These are phyloP conservation scores for Phytophthora cactorum DNA, from an alignment of 352 stramenopile species.

Conservation along the genomic window DNA sequence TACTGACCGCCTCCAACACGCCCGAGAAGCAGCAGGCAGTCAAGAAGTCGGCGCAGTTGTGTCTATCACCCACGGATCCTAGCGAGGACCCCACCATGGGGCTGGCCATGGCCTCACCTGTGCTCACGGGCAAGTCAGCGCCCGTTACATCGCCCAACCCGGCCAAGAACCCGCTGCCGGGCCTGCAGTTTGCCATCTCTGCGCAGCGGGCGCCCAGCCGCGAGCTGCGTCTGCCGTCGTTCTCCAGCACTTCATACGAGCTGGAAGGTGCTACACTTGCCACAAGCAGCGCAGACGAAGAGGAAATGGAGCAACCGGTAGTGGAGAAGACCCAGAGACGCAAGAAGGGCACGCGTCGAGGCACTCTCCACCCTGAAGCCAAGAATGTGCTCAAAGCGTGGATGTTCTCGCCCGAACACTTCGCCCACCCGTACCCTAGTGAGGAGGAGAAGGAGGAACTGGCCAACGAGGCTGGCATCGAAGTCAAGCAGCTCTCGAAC, in stretches of 20 bases:
- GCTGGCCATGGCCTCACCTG: slow-evolving; percentile 43
- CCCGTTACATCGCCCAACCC: slow-evolving; percentile 49
- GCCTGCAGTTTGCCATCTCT: slow-evolving; percentile 70
- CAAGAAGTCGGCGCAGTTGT: slow-evolving; percentile 28
- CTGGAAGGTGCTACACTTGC: slow-evolving; percentile 31
- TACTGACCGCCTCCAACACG: slow-evolving; percentile 27
- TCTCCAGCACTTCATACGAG: slow-evolving; percentile 51
- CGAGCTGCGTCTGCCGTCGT: slow-evolving; percentile 61
- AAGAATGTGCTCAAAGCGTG: slow-evolving; percentile 90
- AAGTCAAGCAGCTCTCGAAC: slow-evolving; percentile 91
- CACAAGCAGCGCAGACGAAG: slow-evolving; percentile 29
- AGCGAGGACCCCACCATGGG: slow-evolving; percentile 27
- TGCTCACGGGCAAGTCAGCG: slow-evolving; percentile 43
- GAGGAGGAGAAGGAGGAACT: slow-evolving; percentile 90
- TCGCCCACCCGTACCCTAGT: slow-evolving; percentile 87
- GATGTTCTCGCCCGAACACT: slow-evolving; percentile 91
- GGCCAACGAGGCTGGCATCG: slow-evolving; percentile 77
- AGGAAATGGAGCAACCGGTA: slow-evolving; percentile 24
- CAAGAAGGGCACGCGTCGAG: slow-evolving; percentile 86
- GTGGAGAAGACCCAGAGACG: slow-evolving; percentile 39
- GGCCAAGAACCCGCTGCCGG: slow-evolving; percentile 64
- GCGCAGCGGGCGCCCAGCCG: slow-evolving; percentile 42
- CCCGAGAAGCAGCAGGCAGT: slow-evolving; percentile 16
- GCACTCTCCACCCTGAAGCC: slow-evolving; percentile 82
- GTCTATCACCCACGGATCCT: slow-evolving; percentile 37